Conservation (phyloP, 2,329 filamentous ascomycete genomes). For the Periconia digitata region DNA sequence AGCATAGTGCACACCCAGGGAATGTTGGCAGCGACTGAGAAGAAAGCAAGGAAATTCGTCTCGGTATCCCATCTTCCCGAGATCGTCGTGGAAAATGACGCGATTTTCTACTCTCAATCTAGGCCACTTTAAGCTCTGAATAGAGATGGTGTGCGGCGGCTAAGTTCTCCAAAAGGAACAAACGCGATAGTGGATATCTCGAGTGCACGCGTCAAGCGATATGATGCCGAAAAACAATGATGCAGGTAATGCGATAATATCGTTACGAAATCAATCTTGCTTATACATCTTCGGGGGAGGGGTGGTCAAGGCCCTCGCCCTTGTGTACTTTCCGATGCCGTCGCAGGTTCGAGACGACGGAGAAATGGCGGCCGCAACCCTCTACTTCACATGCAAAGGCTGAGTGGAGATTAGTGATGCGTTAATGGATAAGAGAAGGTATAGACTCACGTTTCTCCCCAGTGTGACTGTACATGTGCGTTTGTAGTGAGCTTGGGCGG, state of each 20-base stretch:
- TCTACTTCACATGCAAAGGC: conserved; percentile 94
- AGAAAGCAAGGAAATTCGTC: conserved; percentile 31
- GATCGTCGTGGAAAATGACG: conserved; percentile 5
- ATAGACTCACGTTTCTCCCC: conserved; percentile 90
- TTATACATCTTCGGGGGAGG: conserved; percentile 52
- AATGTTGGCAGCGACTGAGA: conserved; percentile 33
- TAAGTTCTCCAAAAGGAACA: conserved; percentile 12
- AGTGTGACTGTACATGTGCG: conserved; percentile 98
- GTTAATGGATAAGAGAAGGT: not conserved
- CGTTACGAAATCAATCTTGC: no score
- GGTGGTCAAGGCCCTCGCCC: conserved; percentile 59
- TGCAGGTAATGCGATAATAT: no score
- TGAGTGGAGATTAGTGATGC: conserved; percentile 42
- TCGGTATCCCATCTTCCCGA: conserved; percentile 25
- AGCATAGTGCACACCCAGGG: conserved; percentile 15
- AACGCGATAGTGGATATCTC: conserved; percentile 42
- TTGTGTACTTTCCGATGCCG: conserved; percentile 97
- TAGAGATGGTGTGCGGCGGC: conserved; percentile 18
- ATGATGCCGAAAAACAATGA: conserved; percentile 19
- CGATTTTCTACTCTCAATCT: conserved; percentile 19
- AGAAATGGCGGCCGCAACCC: conserved; percentile 93
- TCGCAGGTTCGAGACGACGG: conserved; percentile 92
- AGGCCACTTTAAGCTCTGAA: conserved; percentile 20
- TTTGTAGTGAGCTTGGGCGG: conserved; percentile 88
- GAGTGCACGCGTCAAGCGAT: conserved; percentile 28